Base-by-base conservation (phyloP, 306 rosid genomes). In the Castanopsis chinensis region DNA sequence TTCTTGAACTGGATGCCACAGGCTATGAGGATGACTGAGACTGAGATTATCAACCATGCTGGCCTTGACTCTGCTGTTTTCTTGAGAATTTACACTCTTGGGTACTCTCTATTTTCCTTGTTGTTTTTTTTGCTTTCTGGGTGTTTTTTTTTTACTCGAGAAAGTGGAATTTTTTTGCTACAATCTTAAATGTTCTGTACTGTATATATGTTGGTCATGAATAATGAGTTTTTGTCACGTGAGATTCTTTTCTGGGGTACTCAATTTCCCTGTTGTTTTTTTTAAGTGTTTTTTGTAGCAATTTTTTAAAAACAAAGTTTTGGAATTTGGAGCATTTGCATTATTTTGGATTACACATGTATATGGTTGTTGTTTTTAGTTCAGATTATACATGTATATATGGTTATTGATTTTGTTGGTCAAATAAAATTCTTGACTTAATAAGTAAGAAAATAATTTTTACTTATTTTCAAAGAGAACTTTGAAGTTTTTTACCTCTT, bases 1-100 rank as follows among this genome's bases (percentile, higher is more conserved):
- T 95, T 95, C 85, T 86, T 95, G 81, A 91, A 90, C 58, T 95
- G 99, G 99, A 95, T 95, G 97, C 99, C 99, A 45, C 91, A 86
- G 71, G 98, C 99, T 83, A 65, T 93, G 79, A 91, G 85, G 86
- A 93, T 91, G 98, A 75, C 78, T 70, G 97, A 95, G 80, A 6
- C 89, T 78, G 94, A 93, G 83, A 95, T 95, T 69, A 89, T 91
- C 72, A 82, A 52, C 85, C 98, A 93, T 85, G 98, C 99, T 81
- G 98, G 99, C 20, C 90, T 95, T 69, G 99, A 95, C 83, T 95
- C 99, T 84, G 98, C 97, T 86, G 96, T 80, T 86, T 95, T 95
- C 56, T 95, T 95, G 76, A 89, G 99, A 86, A 91, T 95, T 78
- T 95, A 95, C 67, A 85, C 82, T 84, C 91, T 95, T 33, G 99